These are phyloP conservation scores for Parietichytrium sp. DNA, from an alignment of 108 stramenopile genomes.

Conservation along the genomic window DNA sequence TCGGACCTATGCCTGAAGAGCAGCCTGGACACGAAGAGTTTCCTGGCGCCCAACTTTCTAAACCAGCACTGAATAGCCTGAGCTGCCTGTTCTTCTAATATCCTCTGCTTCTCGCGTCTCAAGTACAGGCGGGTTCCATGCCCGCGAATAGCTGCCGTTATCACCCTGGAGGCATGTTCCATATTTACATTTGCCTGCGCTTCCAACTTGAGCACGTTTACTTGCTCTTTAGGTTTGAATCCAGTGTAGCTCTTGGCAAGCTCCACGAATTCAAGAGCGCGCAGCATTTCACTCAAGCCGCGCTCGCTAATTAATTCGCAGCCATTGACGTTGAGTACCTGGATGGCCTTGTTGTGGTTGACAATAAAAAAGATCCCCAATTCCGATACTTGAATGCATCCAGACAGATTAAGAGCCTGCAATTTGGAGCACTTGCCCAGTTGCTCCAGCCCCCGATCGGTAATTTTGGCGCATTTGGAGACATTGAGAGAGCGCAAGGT, in stretches of 20 bases:
- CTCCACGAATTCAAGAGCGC: constrained; percentile 3
- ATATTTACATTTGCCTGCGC: neutral
- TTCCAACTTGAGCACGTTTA: neutral
- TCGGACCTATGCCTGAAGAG: neutral
- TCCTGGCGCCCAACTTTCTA: neutral
- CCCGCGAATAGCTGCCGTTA: neutral
- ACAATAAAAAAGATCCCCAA: constrained; percentile 27
- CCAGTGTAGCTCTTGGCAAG: constrained; percentile 35
- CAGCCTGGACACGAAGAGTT: neutral
- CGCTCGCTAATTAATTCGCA: constrained; percentile 13
- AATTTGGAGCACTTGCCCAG: neutral
- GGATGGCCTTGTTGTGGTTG: constrained; percentile 12
- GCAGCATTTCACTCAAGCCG: neutral
- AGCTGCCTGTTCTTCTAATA: neutral
- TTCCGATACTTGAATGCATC: constrained; percentile 12
- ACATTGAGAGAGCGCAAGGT: neutral
- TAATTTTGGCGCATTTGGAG: neutral
- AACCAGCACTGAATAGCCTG: neutral
- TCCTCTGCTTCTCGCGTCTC: neutral
- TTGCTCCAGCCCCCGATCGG: neutral
- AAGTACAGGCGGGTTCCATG: neutral
- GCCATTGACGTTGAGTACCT: constrained; percentile 26
- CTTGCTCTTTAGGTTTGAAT: neutral
- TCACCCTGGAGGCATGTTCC: neutral
- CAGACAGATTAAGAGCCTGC: constrained; percentile 1